These are phyloP conservation scores for Zizania latifolia DNA, from an alignment of 176 grass and related monocot genomes.

Conservation along the genomic window DNA sequence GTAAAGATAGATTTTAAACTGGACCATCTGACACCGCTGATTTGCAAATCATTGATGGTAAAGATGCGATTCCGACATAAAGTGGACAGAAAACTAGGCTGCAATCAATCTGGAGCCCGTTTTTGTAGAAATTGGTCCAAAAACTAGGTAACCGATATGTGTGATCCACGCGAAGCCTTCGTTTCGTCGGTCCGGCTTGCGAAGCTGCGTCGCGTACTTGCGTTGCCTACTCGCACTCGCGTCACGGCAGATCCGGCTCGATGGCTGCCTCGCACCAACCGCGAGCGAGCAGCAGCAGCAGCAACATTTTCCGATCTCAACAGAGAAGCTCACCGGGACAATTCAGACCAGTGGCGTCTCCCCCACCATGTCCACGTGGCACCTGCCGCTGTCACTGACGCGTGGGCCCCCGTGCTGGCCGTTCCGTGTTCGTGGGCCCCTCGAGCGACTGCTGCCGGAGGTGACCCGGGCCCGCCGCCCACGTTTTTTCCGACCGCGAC, in stretches of 20 bases:
- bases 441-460: not conserved
- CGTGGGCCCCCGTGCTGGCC: not conserved
- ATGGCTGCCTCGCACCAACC: conserved; percentile 34
- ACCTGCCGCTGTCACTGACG: not conserved
- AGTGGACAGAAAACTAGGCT: not conserved
- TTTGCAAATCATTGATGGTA: not conserved
- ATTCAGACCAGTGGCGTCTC: too few relatives aligned
- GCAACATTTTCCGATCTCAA: too few relatives aligned
- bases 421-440: not conserved
- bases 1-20: not conserved
- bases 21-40: not conserved
- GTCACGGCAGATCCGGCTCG: not conserved
- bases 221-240: not conserved
- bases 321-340: too few relatives aligned
- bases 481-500: not conserved
- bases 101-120: not conserved
- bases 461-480: not conserved
- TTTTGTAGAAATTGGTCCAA: too few relatives aligned
- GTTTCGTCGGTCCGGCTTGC: not conserved
- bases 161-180: not conserved
- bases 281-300: too few relatives aligned
- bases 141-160: too few relatives aligned
- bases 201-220: not conserved
- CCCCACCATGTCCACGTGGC: not conserved
- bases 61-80: not conserved